A percentile compares a stretch with the other conserved stretches of the same genome.
phyloP scores from a whole-genome alignment of 1,284 basidiomycete species.

The Tetrapyrgos nigripes region DNA sequence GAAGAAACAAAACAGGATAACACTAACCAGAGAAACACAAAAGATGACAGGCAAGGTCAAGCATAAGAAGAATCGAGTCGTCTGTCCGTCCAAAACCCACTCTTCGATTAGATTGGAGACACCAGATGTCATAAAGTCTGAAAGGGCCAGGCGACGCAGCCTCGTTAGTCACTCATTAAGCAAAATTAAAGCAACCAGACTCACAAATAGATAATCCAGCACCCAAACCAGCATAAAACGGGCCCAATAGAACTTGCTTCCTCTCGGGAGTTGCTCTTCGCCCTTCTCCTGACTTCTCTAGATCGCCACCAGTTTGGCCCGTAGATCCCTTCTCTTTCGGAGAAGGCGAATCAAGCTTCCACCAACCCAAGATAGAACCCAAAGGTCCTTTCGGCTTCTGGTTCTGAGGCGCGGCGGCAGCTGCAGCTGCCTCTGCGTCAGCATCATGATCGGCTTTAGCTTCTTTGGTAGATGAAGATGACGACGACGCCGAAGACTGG shows the following conservation, averaged over 20 bases:
- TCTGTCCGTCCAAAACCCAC: slow-evolving; percentile 70
- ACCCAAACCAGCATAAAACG: slow-evolving; percentile 79
- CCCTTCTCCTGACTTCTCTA: neutral
- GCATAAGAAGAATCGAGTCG: slow-evolving; percentile 68
- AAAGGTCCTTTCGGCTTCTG: neutral
- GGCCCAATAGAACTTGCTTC: slow-evolving; percentile 63
- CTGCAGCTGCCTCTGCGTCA: neutral
- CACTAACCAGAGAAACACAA: slow-evolving; percentile 71
- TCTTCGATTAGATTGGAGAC: slow-evolving; percentile 66
- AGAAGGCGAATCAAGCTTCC: slow-evolving; percentile 13
- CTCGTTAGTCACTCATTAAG: slow-evolving; percentile 2
- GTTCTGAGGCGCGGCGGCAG: neutral
- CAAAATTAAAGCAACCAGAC: slow-evolving; percentile 20
- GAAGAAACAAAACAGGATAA: neutral
- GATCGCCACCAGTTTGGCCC: neutral
- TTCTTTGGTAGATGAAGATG: neutral
- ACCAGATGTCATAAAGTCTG: slow-evolving; percentile 71
- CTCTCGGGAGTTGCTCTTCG: slow-evolving; percentile 21
- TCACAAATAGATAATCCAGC: slow-evolving; percentile 68
- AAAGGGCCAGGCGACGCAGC: neutral
- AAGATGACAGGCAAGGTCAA: slow-evolving; percentile 72
- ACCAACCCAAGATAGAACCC: slow-evolving; percentile 12
- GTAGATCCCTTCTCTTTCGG: slow-evolving; percentile 5
- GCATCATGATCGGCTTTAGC: slow-evolving; percentile 5
- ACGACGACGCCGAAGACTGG: neutral